Evolutionary conservation across 106 monocot genomes (phyloP).

Genomic region (Hemerocallis citrina): DNA sequence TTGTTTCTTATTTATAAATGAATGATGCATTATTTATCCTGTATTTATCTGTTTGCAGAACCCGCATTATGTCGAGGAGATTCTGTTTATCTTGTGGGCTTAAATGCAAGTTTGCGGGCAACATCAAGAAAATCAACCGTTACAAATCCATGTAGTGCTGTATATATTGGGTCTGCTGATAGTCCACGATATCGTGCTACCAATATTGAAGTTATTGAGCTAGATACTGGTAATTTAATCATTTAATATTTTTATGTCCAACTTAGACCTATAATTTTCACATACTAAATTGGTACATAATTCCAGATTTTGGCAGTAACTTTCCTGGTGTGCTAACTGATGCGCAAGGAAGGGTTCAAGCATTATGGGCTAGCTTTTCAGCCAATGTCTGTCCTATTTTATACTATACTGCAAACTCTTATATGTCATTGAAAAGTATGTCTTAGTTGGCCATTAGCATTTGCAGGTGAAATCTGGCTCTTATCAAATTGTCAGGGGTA

Average conservation of each 20-base stretch:
- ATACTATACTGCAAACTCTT: not conserved
- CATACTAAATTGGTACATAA: too few relatives aligned
- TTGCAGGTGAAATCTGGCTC: conserved; percentile 13
- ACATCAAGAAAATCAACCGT: conserved; percentile 84
- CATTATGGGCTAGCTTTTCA: conserved; percentile 91
- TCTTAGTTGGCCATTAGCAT: not conserved
- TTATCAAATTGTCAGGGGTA: conserved; percentile 83
- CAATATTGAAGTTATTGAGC: conserved; percentile 95
- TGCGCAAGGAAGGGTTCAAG: conserved; percentile 73
- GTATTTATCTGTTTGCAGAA: conserved; percentile 24
- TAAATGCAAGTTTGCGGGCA: conserved; percentile 80
- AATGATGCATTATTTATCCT: too few relatives aligned
- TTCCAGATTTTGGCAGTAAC: conserved; percentile 76
- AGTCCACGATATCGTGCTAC: conserved; percentile 77
- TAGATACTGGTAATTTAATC: conserved; percentile 61
- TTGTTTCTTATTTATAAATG: too few relatives aligned
- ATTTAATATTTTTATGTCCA: too few relatives aligned
- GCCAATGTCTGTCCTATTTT: conserved; percentile 56
- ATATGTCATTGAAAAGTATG: not conserved
- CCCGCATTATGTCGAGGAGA: conserved; percentile 73
- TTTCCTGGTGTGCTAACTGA: conserved; percentile 83
- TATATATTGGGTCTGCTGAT: conserved; percentile 80
- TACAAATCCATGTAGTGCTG: conserved; percentile 79
- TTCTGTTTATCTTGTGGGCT: conserved; percentile 73
- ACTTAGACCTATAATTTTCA: too few relatives aligned